phyloP scores from a whole-genome alignment of 2,329 filamentous ascomycete genomes.

The Aspergillus quadrilineatus region DNA sequence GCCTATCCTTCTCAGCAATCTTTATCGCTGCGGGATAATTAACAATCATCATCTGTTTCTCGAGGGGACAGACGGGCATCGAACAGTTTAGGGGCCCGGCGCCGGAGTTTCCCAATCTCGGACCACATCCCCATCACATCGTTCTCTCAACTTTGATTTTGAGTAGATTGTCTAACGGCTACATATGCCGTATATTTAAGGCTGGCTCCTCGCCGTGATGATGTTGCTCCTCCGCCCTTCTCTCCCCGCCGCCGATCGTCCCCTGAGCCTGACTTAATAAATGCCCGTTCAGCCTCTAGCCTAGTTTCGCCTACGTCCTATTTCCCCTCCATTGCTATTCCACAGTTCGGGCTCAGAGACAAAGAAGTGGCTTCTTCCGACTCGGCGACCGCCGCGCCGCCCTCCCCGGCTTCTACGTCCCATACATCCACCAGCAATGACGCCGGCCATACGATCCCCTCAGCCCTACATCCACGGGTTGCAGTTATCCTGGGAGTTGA shows the following conservation, averaged over 20 bases:
- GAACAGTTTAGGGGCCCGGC: background rate
- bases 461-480: slow-evolving; percentile 68
- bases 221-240: slow-evolving; percentile 39
- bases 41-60: background rate
- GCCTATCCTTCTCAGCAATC: background rate
- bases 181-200: slow-evolving; percentile 40
- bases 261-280: slow-evolving; percentile 27
- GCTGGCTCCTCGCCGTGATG: slow-evolving; percentile 42
- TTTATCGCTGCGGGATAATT: background rate
- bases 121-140: background rate
- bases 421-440: slow-evolving; percentile 31
- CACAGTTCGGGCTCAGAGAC: slow-evolving; percentile 20
- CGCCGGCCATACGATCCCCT: slow-evolving; percentile 29
- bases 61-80: background rate
- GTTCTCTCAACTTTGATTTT: background rate
- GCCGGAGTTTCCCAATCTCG: background rate
- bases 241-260: slow-evolving; percentile 27
- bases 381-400: slow-evolving; percentile 26
- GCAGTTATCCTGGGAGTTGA: slow-evolving; percentile 75
- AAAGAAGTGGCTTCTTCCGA: slow-evolving; percentile 35
- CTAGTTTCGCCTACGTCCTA: slow-evolving; percentile 11
- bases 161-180: slow-evolving; percentile 29
- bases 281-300: slow-evolving; percentile 17
- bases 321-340: slow-evolving; percentile 14
- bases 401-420: slow-evolving; percentile 32